phyloP scores from a whole-genome alignment of 257 asterid genomes.

The Lavandula angustifolia region DNA sequence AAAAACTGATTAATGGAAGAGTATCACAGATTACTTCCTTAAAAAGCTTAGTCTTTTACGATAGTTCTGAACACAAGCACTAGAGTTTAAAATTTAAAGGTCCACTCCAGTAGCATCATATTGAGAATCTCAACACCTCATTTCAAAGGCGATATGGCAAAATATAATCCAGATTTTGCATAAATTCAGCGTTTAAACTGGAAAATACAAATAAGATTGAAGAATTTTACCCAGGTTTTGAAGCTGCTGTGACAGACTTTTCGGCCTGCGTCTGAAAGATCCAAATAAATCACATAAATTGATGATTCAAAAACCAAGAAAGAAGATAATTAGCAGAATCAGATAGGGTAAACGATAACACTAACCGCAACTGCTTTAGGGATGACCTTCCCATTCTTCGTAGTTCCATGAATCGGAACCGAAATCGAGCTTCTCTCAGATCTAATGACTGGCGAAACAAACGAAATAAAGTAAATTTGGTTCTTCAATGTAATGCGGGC shows the following conservation, averaged over 20 bases:
- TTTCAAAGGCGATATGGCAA: too few species aligned
- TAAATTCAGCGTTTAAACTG: background rate
- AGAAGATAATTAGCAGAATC: background rate
- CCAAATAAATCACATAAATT: background rate
- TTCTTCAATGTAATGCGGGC: background rate
- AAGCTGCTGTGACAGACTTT: slow-evolving; percentile 46
- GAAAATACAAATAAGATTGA: background rate
- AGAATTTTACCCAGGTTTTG: slow-evolving; percentile 58
- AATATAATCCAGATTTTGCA: background rate
- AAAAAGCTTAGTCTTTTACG: too few species aligned
- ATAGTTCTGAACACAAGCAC: too few species aligned
- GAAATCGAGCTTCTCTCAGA: slow-evolving; percentile 46
- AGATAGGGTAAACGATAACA: too few species aligned
- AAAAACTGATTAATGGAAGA: too few species aligned
- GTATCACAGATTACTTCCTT: too few species aligned
- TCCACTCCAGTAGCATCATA: too few species aligned
- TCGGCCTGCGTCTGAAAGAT: slow-evolving; percentile 48
- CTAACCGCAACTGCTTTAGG: too few species aligned
- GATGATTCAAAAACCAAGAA: background rate
- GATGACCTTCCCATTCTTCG: too few species aligned
- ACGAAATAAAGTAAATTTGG: background rate
- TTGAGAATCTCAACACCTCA: too few species aligned
- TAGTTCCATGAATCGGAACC: too few species aligned
- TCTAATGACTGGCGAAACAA: slow-evolving; percentile 45
- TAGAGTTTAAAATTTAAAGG: too few species aligned